phyloP scores from a whole-genome alignment of 2,329 filamentous ascomycete species.

The Achaetomium macrosporum region DNA sequence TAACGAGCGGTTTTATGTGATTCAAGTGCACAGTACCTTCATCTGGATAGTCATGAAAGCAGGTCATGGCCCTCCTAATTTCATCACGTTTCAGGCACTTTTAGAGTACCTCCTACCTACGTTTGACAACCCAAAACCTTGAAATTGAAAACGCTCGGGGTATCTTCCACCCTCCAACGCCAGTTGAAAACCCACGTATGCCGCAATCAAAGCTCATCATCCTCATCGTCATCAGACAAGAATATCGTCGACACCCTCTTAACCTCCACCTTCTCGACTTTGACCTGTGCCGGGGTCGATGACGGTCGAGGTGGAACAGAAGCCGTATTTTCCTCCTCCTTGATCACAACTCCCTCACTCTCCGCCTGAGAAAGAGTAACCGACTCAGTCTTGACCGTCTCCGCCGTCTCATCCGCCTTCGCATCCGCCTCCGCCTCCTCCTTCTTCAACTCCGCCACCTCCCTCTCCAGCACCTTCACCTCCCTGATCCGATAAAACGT shows the following conservation, averaged over 20 bases:
- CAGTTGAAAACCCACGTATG: neutral
- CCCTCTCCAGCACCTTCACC: conserved; percentile 39
- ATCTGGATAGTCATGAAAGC: too few relatives aligned
- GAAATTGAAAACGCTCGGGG: neutral
- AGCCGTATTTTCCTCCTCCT: neutral
- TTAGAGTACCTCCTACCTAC: too few relatives aligned
- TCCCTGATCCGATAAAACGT: conserved; percentile 69
- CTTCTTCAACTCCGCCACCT: conserved; percentile 25
- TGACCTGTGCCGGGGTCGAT: neutral
- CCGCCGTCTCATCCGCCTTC: neutral
- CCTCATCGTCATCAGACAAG: conserved; percentile 22
- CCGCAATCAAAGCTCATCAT: conserved; percentile 22
- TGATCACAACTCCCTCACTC: neutral
- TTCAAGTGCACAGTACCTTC: too few relatives aligned
- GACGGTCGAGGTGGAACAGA: neutral
- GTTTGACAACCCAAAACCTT: too few relatives aligned
- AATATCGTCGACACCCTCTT: conserved; percentile 16
- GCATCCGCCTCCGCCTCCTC: conserved; percentile 13
- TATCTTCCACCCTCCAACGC: conserved; percentile 8
- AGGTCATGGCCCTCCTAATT: too few relatives aligned
- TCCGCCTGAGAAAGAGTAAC: neutral
- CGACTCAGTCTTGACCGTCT: conserved; percentile 2
- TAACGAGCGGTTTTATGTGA: too few relatives aligned
- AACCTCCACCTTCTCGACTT: neutral
- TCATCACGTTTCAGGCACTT: too few relatives aligned